phyloP scores from a whole-genome alignment of 331 rosid genomes.

The Pyracantha coccinea region DNA sequence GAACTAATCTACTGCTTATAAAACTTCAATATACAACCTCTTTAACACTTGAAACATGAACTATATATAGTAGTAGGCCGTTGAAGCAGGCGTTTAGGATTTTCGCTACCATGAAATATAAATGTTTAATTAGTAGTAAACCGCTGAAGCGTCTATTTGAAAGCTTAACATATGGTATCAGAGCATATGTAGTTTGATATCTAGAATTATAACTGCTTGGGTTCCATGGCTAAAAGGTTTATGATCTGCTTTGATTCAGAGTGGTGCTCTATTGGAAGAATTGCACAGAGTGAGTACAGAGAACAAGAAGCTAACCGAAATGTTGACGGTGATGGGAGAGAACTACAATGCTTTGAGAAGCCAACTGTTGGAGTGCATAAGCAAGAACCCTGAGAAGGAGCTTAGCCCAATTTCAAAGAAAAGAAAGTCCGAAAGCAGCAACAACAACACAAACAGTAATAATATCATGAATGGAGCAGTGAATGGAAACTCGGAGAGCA shows the following conservation, averaged over 20 bases:
- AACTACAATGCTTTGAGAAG: slow-evolving; percentile 60
- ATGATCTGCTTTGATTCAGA: slow-evolving; percentile 23
- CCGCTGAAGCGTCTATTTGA: background rate
- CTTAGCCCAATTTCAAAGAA: slow-evolving; percentile 50
- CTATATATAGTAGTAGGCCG: no score
- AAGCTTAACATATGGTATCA: background rate
- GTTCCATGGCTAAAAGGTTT: background rate
- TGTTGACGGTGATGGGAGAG: slow-evolving; percentile 74
- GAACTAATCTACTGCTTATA: background rate
- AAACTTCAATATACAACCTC: background rate
- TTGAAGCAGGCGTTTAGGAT: no score
- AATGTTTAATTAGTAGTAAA: no score
- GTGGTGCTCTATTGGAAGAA: slow-evolving; percentile 56
- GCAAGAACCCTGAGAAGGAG: slow-evolving; percentile 62
- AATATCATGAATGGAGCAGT: slow-evolving; percentile 17
- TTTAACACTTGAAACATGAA: background rate
- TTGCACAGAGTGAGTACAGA: slow-evolving; percentile 75
- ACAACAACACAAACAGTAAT: slow-evolving; percentile 42
- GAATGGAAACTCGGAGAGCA: slow-evolving; percentile 76
- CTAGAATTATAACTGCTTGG: background rate
- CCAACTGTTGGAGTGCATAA: slow-evolving; percentile 60
- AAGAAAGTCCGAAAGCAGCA: slow-evolving; percentile 82
- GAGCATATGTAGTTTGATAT: background rate
- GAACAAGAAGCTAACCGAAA: slow-evolving; percentile 79
- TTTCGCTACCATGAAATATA: no score